These are phyloP conservation scores for Yamadazyma kitorensis DNA, from an alignment of 805 yeast species.

Conservation along the genomic window DNA sequence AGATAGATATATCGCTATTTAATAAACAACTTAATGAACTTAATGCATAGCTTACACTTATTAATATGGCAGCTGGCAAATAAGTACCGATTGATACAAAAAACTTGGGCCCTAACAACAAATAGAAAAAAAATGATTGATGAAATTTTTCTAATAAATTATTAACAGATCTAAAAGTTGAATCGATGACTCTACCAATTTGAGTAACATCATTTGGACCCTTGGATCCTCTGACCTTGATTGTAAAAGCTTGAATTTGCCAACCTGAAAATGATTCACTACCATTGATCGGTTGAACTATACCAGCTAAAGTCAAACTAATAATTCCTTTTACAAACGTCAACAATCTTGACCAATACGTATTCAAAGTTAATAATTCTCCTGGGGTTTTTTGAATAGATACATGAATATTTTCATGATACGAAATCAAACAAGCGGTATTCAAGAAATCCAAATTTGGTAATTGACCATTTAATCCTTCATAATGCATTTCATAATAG, in stretches of 20 bases:
- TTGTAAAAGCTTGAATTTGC: constrained; percentile 87
- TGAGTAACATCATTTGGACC: constrained; percentile 81
- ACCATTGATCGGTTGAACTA: constrained; percentile 52
- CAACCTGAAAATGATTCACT: constrained; percentile 94
- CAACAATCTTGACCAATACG: constrained; percentile 54
- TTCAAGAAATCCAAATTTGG: constrained; percentile 92
- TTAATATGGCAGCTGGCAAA: constrained; percentile 76
- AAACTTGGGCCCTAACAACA: constrained; percentile 68
- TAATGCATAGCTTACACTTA: constrained; percentile 66
- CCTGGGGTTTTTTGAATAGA: constrained; percentile 60
- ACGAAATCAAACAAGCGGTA: constrained; percentile 68
- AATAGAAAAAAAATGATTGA: constrained; percentile 92
- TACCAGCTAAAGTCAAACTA: constrained; percentile 69
- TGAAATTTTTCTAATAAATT: constrained; percentile 93
- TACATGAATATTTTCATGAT: constrained; percentile 72
- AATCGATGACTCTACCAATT: constrained; percentile 87
- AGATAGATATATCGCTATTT: constrained; percentile 35
- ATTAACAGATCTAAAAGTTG: constrained; percentile 82
- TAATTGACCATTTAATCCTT: constrained; percentile 91
- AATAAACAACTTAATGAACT: constrained; percentile 60
- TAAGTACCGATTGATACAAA: constrained; percentile 95
- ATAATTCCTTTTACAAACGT: constrained; percentile 65
- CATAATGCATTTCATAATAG: constrained; percentile 70
- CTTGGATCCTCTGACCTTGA: constrained; percentile 60
- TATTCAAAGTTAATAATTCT: constrained; percentile 43